Evolutionary conservation across 805 yeast species (phyloP).

Genomic region (Millerozyma acaciae): DNA sequence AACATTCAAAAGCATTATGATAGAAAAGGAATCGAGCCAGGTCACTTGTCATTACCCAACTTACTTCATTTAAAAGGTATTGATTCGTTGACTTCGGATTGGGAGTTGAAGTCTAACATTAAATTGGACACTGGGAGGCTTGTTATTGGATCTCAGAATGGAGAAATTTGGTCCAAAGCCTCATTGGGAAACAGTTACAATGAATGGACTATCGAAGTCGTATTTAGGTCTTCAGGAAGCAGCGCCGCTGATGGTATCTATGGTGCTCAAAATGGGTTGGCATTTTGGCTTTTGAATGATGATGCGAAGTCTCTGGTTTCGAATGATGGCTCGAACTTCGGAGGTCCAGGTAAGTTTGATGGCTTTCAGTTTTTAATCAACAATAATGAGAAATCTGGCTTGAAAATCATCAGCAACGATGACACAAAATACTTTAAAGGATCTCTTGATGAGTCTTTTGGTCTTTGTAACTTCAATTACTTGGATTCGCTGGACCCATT

Average conservation of each 20-base stretch:
- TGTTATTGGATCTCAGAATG: slow-evolving; percentile 11
- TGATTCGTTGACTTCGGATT: slow-evolving; percentile 21
- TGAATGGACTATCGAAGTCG: slow-evolving; percentile 57
- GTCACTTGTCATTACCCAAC: slow-evolving; percentile 32
- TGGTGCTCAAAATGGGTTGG: slow-evolving; percentile 47
- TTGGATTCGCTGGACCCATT: slow-evolving; percentile 70
- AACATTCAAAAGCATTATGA: slow-evolving; percentile 3
- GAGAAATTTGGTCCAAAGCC: slow-evolving; percentile 19
- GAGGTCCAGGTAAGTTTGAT: slow-evolving; percentile 52
- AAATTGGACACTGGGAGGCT: slow-evolving; percentile 77
- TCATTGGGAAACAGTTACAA: slow-evolving; percentile 13
- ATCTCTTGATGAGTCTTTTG: slow-evolving; percentile 37
- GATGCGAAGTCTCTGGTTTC: slow-evolving; percentile 5
- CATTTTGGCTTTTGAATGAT: slow-evolving; percentile 50
- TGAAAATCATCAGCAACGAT: slow-evolving; percentile 60
- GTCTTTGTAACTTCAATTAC: slow-evolving; percentile 54
- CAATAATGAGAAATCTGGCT: slow-evolving; percentile 44
- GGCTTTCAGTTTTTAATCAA: slow-evolving; percentile 65
- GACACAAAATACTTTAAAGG: slow-evolving; percentile 39
- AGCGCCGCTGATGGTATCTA: slow-evolving; percentile 20
- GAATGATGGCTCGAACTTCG: slow-evolving; percentile 33
- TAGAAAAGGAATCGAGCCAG: slow-evolving; percentile 13
- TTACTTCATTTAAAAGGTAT: slow-evolving; percentile 23
- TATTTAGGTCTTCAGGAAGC: slow-evolving; percentile 58
- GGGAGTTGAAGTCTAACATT: slow-evolving; percentile 56